Evolutionary conservation across 257 asterid genomes (phyloP).

Genomic region (Capsicum pubescens): DNA sequence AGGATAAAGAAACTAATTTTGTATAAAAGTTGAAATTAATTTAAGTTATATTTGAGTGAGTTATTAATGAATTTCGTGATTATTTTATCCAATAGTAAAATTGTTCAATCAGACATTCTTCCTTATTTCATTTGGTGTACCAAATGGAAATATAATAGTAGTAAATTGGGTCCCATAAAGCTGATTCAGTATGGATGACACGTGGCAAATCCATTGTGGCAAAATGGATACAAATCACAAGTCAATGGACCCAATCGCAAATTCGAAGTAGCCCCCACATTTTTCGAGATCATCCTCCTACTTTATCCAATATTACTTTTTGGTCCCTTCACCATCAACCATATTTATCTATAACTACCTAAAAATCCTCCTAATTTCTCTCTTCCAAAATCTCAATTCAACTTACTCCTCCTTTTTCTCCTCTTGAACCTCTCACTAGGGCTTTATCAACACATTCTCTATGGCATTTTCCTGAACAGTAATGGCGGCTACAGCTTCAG

Average conservation of each 20-base stretch:
- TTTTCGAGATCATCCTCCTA: conserved; percentile 8
- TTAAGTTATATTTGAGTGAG: too few relatives aligned
- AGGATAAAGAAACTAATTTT: too few relatives aligned
- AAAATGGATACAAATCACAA: conserved; percentile 19
- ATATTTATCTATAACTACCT: background rate
- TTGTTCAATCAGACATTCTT: too few relatives aligned
- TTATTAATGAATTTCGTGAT: too few relatives aligned
- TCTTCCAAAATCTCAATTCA: background rate
- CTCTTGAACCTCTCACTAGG: background rate
- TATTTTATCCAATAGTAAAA: too few relatives aligned
- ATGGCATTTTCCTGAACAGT: conserved; percentile 39
- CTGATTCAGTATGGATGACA: background rate
- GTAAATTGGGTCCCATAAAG: background rate
- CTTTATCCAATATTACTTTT: background rate
- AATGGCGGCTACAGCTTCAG: conserved; percentile 46
- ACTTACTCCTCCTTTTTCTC: conserved; percentile 26
- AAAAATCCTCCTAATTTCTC: background rate
- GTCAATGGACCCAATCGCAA: conserved; percentile 12
- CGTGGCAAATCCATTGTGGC: conserved; percentile 33
- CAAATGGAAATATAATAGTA: background rate
- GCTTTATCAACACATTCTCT: conserved; percentile 7
- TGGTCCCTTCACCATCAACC: conserved; percentile 13
- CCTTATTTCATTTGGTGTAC: too few relatives aligned
- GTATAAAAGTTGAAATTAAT: too few relatives aligned
- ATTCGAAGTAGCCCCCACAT: background rate